Percentiles rank a stretch among this genome's conserved stretches.
phyloP scores from a whole-genome alignment of 257 asterid genomes.

The Solanum ossicruentum region DNA sequence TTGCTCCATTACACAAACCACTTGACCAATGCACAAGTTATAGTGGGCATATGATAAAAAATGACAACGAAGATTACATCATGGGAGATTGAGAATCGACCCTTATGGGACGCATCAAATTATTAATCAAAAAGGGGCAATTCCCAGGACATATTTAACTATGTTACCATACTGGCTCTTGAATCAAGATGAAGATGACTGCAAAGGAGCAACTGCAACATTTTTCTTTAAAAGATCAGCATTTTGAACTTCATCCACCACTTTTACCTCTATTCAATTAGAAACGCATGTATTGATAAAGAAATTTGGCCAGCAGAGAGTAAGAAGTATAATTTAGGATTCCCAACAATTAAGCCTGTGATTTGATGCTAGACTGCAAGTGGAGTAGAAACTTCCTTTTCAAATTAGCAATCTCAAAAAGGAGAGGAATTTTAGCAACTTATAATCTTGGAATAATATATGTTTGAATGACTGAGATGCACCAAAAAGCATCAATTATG shows the following conservation, averaged over 20 bases:
- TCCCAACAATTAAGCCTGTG: neutral
- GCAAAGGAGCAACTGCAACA: neutral
- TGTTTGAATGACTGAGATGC: neutral
- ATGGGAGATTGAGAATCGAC: neutral
- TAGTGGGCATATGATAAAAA: neutral
- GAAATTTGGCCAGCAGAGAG: neutral
- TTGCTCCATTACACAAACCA: neutral
- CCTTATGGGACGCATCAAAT: neutral
- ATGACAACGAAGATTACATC: neutral
- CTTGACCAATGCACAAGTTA: neutral
- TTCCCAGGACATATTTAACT: neutral
- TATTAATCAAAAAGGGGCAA: neutral
- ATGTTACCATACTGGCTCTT: neutral
- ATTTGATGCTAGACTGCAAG: neutral
- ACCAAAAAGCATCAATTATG: neutral
- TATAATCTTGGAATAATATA: neutral
- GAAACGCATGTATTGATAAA: neutral
- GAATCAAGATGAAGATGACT: neutral
- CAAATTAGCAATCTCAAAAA: neutral
- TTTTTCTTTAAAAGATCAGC: neutral
- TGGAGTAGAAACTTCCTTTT: neutral
- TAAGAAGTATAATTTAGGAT: neutral
- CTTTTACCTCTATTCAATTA: neutral
- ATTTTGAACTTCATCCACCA: neutral
- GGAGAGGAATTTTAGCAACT: neutral